These are phyloP conservation scores for Achaetomium macrosporum DNA, from an alignment of 2,329 filamentous ascomycete species.

Conservation along the genomic window DNA sequence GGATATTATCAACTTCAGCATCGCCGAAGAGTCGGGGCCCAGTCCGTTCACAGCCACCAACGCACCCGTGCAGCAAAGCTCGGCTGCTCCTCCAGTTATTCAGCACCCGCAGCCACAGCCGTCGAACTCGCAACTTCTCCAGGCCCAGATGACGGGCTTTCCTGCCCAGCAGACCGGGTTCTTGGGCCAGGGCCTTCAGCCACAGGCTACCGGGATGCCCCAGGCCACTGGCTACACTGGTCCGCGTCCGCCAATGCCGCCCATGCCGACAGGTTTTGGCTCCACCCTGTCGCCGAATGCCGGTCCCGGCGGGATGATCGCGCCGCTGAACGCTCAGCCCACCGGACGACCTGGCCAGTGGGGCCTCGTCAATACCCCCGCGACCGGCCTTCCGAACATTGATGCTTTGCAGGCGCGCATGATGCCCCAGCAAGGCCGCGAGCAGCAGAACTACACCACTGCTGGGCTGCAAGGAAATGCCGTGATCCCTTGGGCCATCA, in stretches of 20 bases:
- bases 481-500: slow-evolving; percentile 96
- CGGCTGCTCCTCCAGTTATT: slow-evolving; percentile 46
- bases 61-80: slow-evolving; percentile 49
- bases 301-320: slow-evolving; percentile 57
- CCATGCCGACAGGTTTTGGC: slow-evolving; percentile 58
- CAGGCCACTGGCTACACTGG: slow-evolving; percentile 77
- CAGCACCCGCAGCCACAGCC: slow-evolving; percentile 69
- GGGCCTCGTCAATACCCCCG: slow-evolving; percentile 94
- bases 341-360: slow-evolving; percentile 91
- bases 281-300: slow-evolving; percentile 45
- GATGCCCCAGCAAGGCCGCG: slow-evolving; percentile 94
- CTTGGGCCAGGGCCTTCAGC: slow-evolving; percentile 54
- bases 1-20: slow-evolving; percentile 94
- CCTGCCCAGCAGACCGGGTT: slow-evolving; percentile 54
- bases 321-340: slow-evolving; percentile 80
- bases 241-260: slow-evolving; percentile 79
- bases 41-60: slow-evolving; percentile 53
- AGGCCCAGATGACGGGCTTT: slow-evolving; percentile 64
- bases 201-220: slow-evolving; percentile 66
- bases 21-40: slow-evolving; percentile 62
- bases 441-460: slow-evolving; percentile 75
- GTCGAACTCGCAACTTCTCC: slow-evolving; percentile 62
- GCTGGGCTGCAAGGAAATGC: slow-evolving; percentile 87
- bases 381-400: slow-evolving; percentile 86
- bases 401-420: slow-evolving; percentile 87